Conservation (phyloP, 805 yeast species). For the Saturnispora mendoncae region DNA sequence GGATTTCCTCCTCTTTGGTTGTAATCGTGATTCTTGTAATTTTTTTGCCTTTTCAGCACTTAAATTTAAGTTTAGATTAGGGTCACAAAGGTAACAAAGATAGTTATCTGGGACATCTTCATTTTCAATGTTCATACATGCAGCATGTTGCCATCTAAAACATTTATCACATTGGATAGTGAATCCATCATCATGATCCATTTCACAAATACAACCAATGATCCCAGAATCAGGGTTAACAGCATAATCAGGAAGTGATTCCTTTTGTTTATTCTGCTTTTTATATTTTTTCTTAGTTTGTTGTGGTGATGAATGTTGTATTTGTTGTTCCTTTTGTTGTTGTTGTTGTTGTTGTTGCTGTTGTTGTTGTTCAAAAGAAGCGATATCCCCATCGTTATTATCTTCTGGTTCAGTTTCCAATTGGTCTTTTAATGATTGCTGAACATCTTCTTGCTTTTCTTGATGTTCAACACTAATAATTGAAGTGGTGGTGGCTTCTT, state of each 20-base stretch:
- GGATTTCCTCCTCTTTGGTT: conserved; percentile 27
- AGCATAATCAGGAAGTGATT: conserved; percentile 43
- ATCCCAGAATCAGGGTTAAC: conserved; percentile 78
- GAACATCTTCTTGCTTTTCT: neutral
- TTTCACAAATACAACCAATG: conserved; percentile 84
- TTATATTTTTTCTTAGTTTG: too few relatives aligned
- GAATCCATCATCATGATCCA: conserved; percentile 83
- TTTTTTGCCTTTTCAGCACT: conserved; percentile 31
- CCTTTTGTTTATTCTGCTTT: too few relatives aligned
- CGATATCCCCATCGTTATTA: neutral
- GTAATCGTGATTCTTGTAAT: conserved; percentile 28
- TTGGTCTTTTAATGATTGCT: neutral
- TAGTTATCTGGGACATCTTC: conserved; percentile 77
- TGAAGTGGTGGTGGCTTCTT: neutral
- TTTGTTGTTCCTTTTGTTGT: neutral
- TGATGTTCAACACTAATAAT: neutral
- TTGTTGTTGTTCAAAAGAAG: neutral
- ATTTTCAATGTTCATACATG: conserved; percentile 72
- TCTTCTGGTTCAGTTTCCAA: neutral
- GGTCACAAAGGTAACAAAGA: conserved; percentile 68
- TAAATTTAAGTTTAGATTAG: conserved; percentile 28
- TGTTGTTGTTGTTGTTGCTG: neutral
- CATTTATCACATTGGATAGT: conserved; percentile 93
- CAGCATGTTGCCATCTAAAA: conserved; percentile 90
- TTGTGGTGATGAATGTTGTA: too few relatives aligned